These are phyloP conservation scores for Blastobotrys apis DNA, from an alignment of 1,139 yeast genomes.

Conservation along the genomic window DNA sequence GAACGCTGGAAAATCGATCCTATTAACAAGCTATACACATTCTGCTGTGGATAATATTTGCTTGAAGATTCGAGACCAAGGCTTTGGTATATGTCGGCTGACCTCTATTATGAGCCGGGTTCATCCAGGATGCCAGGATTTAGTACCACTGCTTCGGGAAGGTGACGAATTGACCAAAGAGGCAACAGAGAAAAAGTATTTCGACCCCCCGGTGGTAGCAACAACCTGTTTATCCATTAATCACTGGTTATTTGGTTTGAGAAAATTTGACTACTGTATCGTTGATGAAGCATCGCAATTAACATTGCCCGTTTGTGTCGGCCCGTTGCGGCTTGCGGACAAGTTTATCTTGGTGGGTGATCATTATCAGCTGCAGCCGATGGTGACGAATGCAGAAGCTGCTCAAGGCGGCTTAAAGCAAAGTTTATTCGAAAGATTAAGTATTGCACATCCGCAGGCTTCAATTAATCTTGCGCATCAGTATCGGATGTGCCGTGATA, in stretches of 20 bases:
- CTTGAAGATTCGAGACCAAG: conserved; percentile 54
- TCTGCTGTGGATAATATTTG: conserved; percentile 94
- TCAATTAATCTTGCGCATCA: conserved; percentile 75
- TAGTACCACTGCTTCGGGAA: conserved; percentile 41
- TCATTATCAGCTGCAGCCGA: conserved; percentile 85
- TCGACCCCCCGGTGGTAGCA: conserved; percentile 72
- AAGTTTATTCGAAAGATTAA: conserved; percentile 69
- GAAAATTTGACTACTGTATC: conserved; percentile 83
- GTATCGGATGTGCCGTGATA: conserved; percentile 88
- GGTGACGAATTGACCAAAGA: conserved; percentile 32
- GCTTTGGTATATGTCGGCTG: conserved; percentile 43
- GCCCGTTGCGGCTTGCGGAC: conserved; percentile 75
- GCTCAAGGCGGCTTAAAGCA: conserved; percentile 59
- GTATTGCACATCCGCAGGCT: conserved; percentile 66
- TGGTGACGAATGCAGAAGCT: conserved; percentile 57
- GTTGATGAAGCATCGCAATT: conserved; percentile 97
- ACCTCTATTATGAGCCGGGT: conserved; percentile 45
- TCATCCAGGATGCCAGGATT: conserved; percentile 57
- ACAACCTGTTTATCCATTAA: conserved; percentile 79
- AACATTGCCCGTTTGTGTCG: conserved; percentile 83
- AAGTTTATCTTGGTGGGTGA: conserved; percentile 91
- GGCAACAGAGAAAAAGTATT: conserved; percentile 46
- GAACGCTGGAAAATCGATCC: conserved; percentile 56
- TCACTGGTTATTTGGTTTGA: conserved; percentile 49
- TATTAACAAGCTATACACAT: conserved; percentile 85